phyloP scores from a whole-genome alignment of 129 eudicot genomes.

The Cynara cardunculus region DNA sequence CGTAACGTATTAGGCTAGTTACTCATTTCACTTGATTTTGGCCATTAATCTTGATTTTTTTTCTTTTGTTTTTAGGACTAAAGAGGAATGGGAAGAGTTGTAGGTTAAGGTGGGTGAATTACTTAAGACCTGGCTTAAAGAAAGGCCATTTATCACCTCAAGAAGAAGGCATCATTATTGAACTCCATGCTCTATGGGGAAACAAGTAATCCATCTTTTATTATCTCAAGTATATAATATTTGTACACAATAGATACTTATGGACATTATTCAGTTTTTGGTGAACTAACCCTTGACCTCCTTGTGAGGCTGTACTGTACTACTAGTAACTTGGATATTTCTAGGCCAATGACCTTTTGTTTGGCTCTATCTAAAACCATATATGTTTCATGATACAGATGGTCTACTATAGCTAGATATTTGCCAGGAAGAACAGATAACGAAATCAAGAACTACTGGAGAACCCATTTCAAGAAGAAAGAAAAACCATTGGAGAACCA shows the following conservation, averaged over 20 bases:
- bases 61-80: constrained; percentile 40
- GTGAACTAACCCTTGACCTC: not conserved
- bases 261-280: too few relatives aligned
- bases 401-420: constrained; percentile 84
- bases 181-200: constrained; percentile 89
- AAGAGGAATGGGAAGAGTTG: constrained; percentile 89
- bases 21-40: not conserved
- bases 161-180: constrained; percentile 92
- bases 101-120: constrained; percentile 91
- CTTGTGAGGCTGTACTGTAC: too few relatives aligned
- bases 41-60: not conserved
- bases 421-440: constrained; percentile 86
- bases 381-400: constrained; percentile 33
- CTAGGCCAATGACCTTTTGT: too few relatives aligned
- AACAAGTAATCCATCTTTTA: constrained; percentile 56
- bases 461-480: constrained; percentile 77
- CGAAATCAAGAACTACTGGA: constrained; percentile 76
- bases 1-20: not conserved
- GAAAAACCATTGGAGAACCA: constrained; percentile 26
- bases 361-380: not conserved
- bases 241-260: not conserved
- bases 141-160: constrained; percentile 76
- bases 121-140: constrained; percentile 82
- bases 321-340: too few relatives aligned
- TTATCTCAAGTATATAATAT: not conserved